Base-by-base conservation (phyloP, 2,329 filamentous ascomycete genomes). In the Aspergillus sp. region DNA sequence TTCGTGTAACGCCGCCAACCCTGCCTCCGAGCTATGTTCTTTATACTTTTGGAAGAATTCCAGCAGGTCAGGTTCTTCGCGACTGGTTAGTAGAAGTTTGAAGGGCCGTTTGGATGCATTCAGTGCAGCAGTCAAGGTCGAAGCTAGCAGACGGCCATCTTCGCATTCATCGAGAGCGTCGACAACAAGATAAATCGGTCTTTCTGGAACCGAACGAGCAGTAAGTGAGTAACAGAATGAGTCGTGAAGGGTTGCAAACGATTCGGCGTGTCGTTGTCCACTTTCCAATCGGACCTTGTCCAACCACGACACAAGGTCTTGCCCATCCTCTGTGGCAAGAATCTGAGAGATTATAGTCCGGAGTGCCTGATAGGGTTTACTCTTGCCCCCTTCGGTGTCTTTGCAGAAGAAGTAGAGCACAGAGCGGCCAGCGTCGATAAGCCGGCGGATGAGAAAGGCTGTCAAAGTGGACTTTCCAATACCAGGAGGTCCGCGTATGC, bases 391-490 rank as follows among this genome's bases (percentile, higher is more conserved):
- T 11, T n/a, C 52, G 5, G 52, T 54, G 22, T 54, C 52, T 11
- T 54, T 54, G 52, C 41, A 54, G 52, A 54, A 54, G 17, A 46
- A 54, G 41, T 54, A 54, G 23, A 54, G 23, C 2, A 54, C 52
- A 22, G 52, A n/a, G 23, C 11, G 45, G 7, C 22, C 19, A 30
- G 38, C 23, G 13, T 46, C 52, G 1, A 54, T 45, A 17, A 54
- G 38, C 9, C 17, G 38, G 28, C 34, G 34, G 9, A 34, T 23
- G 28, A 52, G 49, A 34, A 52, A 52, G 7, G 49, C 49, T 9
- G 49, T 34, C 17, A 52, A 28, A 4, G 49, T 52, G 1, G 49
- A 52, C 28, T 52, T 52, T 7, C 49, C 49, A 34, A 30, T 52
- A 3, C 49, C 49, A 7, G 49, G 49, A 13, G 49, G 1, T 2